Percentiles rank a stretch among this genome's conserved stretches.
Conservation (phyloP, 345 rosid species). For the Alliaria petiolata region DNA sequence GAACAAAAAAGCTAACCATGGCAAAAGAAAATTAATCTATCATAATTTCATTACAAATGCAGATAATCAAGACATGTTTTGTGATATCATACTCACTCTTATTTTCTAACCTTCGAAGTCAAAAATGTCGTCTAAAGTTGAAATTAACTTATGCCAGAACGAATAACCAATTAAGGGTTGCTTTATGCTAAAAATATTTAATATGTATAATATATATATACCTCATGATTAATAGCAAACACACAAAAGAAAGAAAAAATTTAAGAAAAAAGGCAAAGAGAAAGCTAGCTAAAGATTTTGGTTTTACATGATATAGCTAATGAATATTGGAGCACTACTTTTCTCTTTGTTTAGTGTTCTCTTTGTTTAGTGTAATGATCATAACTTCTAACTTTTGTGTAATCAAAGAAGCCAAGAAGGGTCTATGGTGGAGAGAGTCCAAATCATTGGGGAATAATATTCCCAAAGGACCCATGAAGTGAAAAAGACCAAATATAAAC, state of each 20-base stretch:
- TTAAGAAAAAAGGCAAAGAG: neutral
- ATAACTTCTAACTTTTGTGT: slow-evolving; percentile 21
- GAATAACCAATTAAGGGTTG: neutral
- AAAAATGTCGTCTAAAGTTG: slow-evolving; percentile 33
- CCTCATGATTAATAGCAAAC: slow-evolving; percentile 12
- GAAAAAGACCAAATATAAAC: slow-evolving; percentile 17
- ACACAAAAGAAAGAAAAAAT: neutral
- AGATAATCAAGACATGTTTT: slow-evolving; percentile 10
- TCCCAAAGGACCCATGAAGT: slow-evolving; percentile 23
- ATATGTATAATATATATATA: neutral
- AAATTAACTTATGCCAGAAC: slow-evolving; percentile 4
- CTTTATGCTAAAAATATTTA: slow-evolving; percentile 9
- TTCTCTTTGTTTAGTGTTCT: too few relatives aligned
- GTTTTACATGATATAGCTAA: slow-evolving; percentile 13
- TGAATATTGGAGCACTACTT: slow-evolving; percentile 23
- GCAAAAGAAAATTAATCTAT: neutral
- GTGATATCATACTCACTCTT: neutral
- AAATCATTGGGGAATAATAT: slow-evolving; percentile 42
- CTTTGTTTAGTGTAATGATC: slow-evolving; percentile 28
- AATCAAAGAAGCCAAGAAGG: slow-evolving; percentile 17
- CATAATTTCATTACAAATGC: neutral
- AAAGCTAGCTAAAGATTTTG: slow-evolving; percentile 18
- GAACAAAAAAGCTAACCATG: neutral
- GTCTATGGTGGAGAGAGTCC: slow-evolving; percentile 24
- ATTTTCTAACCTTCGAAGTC: slow-evolving; percentile 16